These are phyloP conservation scores for Nasturtium officinale DNA, from an alignment of 345 rosid species.

Conservation along the genomic window DNA sequence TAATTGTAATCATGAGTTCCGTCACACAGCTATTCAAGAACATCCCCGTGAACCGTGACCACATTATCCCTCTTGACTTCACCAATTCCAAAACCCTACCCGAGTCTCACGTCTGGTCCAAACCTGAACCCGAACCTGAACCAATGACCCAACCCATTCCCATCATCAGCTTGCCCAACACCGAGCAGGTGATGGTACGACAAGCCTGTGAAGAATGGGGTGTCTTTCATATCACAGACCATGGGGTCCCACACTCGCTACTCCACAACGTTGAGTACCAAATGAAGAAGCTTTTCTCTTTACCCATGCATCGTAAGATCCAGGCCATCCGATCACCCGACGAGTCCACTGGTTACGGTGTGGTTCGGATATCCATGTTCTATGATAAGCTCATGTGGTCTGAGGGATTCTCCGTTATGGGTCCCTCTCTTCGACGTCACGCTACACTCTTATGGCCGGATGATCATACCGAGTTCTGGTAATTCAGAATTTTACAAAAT, in stretches of 20 bases:
- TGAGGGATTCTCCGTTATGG: constrained; percentile 75
- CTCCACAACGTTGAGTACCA: constrained; percentile 48
- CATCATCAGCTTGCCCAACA: constrained; percentile 53
- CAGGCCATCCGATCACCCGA: constrained; percentile 54
- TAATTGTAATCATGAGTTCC: constrained; percentile 21
- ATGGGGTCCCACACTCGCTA: constrained; percentile 57
- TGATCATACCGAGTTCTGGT: constrained; percentile 65
- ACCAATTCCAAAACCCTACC: constrained; percentile 38
- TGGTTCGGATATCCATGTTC: constrained; percentile 59
- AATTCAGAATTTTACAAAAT: constrained; percentile 1
- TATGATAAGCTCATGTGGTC: constrained; percentile 80
- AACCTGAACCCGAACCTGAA: not conserved
- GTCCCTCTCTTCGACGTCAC: constrained; percentile 60
- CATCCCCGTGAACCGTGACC: constrained; percentile 41
- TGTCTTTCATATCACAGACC: constrained; percentile 69
- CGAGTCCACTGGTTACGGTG: constrained; percentile 64
- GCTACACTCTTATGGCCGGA: constrained; percentile 75
- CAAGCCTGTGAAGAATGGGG: constrained; percentile 80
- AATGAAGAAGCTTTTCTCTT: constrained; percentile 55
- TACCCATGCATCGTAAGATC: constrained; percentile 61
- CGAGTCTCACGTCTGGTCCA: constrained; percentile 36
- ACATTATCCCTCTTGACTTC: constrained; percentile 43
- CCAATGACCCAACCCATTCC: constrained; percentile 45
- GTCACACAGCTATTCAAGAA: constrained; percentile 40
- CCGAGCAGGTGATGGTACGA: constrained; percentile 44